Percentiles rank a stretch among this genome's conserved stretches.
Evolutionary conservation across 257 asterid species (phyloP).

Genomic region (Gentiana macrophylla): DNA sequence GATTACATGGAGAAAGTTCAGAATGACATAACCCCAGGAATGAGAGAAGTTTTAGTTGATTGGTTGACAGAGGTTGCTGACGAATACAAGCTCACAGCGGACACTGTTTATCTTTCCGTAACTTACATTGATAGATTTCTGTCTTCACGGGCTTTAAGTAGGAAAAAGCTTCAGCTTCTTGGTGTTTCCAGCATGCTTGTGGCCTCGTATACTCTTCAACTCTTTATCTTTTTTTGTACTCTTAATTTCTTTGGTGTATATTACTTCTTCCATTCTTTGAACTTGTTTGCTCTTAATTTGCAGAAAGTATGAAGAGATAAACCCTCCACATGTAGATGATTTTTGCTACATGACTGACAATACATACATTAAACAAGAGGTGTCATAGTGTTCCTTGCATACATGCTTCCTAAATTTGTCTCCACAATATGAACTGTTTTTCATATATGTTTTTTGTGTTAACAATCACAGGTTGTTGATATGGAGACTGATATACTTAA

Average conservation of each 20-base stretch:
- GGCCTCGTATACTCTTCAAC: slow-evolving; percentile 58
- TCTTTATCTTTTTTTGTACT: neutral
- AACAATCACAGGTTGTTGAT: slow-evolving; percentile 32
- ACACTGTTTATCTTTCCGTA: slow-evolving; percentile 64
- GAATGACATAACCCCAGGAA: slow-evolving; percentile 41
- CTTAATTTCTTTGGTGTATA: neutral
- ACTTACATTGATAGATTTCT: slow-evolving; percentile 62
- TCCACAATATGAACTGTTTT: slow-evolving; percentile 1
- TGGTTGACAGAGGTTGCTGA: slow-evolving; percentile 91
- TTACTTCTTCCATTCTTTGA: neutral
- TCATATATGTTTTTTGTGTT: neutral
- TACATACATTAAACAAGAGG: slow-evolving; percentile 74
- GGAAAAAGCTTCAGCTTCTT: slow-evolving; percentile 81
- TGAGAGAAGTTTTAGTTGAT: slow-evolving; percentile 72
- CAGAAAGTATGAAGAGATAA: slow-evolving; percentile 84
- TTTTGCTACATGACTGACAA: slow-evolving; percentile 85
- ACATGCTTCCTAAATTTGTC: slow-evolving; percentile 1
- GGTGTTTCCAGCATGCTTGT: slow-evolving; percentile 88
- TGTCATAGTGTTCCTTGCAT: slow-evolving; percentile 13
- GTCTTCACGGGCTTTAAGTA: slow-evolving; percentile 35
- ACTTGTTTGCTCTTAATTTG: slow-evolving; percentile 17
- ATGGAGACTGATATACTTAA: slow-evolving; percentile 66
- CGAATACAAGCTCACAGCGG: slow-evolving; percentile 68
- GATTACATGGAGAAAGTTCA: slow-evolving; percentile 76
- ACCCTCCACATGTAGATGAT: slow-evolving; percentile 70